Percentiles rank a stretch among this genome's conserved stretches.
Evolutionary conservation across 1,139 yeast genomes (phyloP).

Genomic region (Yamadazyma atmosphaerica): DNA sequence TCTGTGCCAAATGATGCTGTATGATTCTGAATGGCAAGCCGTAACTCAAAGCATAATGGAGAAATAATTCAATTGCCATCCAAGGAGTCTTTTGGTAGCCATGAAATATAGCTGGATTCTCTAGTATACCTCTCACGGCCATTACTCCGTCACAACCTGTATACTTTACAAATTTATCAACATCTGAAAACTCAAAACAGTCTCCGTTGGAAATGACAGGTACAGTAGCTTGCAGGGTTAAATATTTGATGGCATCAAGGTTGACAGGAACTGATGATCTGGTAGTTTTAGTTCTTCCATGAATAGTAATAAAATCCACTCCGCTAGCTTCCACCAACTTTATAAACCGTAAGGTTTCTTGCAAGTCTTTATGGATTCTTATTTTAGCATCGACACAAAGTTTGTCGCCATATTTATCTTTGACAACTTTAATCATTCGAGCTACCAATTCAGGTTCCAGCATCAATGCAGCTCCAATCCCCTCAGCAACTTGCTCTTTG

Average conservation of each 20-base stretch:
- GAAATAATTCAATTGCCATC: conserved; percentile 82
- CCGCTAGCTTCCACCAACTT: conserved; percentile 78
- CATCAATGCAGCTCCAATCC: conserved; percentile 96
- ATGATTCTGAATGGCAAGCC: conserved; percentile 82
- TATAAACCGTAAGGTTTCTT: conserved; percentile 74
- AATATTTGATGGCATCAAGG: conserved; percentile 71
- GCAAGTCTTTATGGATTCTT: conserved; percentile 74
- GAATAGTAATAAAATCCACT: conserved; percentile 91
- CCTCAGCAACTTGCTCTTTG: conserved; percentile 90
- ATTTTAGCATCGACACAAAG: conserved; percentile 88
- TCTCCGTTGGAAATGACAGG: conserved; percentile 98
- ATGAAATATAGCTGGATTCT: conserved; percentile 85
- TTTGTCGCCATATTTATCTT: conserved; percentile 63
- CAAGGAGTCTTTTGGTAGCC: conserved; percentile 79
- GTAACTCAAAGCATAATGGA: conserved; percentile 75
- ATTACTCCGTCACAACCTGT: conserved; percentile 91
- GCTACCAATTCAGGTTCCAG: conserved; percentile 78
- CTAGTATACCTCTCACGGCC: conserved; percentile 89
- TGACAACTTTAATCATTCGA: conserved; percentile 81
- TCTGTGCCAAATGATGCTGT: conserved; percentile 87
- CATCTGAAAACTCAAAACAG: conserved; percentile 70
- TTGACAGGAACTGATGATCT: conserved; percentile 83
- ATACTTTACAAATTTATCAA: conserved; percentile 53
- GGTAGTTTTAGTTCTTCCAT: conserved; percentile 85
- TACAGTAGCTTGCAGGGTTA: conserved; percentile 59